Evolutionary conservation across 2,329 filamentous ascomycete genomes (phyloP), one percentile per base, ranked within the genome.

Genomic region (Pochonia chlamydosporia): DNA sequence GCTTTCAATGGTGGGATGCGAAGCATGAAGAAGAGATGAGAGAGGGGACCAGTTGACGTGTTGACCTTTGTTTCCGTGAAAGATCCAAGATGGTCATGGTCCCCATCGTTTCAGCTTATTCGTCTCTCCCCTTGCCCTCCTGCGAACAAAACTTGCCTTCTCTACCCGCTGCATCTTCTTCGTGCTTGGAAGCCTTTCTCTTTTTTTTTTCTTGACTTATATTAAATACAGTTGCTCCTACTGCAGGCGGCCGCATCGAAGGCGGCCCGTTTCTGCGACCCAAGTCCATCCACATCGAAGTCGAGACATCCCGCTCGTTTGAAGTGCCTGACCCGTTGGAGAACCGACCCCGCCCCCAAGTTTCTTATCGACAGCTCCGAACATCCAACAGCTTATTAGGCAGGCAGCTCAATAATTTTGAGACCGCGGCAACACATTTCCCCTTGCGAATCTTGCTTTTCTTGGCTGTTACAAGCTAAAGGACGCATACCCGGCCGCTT

Each of bases 241-340:
- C 46, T 33, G 46, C 46, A 47, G 37, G 36, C 24, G 47, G 50
- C 48, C 40, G 43, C 31, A 42, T 18, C 18, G 6, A 9, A 13
- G 47, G 53, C 54, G 51, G 54, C 56, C 53, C 44, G 23, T n/a
- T 49, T 54, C 53, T 54, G 53, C 53, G 52, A 54, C 51, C 30
- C 31, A 31, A 42, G 25, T 31, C 44, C 20, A n/a, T 25, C 33
- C 35, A n/a, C 43, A 39, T 21, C 28, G 10, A 10, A n/a, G 10
- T n/a, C 30, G 30, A 31, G 30, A 9, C 9, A n/a, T 9, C 30
- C 30, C 9, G n/a, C n/a, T n/a, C n/a, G n/a, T n/a, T n/a, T n/a
- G n/a, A n/a, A n/a, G n/a, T n/a, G n/a, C n/a, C n/a, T n/a, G n/a
- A n/a, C n/a, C n/a, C n/a, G 23, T 45, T 36, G 42, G 26, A 45